Evolutionary conservation across 2,329 filamentous ascomycete species (phyloP), one percentile per base, ranked within the genome.

Genomic region (Verticillium isaacii): DNA sequence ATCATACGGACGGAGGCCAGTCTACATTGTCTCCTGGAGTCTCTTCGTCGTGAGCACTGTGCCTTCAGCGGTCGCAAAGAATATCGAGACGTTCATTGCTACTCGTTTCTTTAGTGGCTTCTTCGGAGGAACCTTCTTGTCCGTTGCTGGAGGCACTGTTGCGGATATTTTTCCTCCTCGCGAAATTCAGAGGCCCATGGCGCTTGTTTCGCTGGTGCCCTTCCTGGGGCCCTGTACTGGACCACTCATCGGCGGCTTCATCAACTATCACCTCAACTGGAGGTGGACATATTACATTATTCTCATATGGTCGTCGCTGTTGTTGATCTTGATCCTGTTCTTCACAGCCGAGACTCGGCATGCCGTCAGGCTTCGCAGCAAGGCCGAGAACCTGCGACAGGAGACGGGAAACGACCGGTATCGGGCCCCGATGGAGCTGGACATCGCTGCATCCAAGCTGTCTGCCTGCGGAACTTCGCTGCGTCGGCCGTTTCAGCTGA

Each of bases 211-310:
- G 3, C 77, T 86, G 8, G 80, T 80, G 2, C 88, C 88, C 0
- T 89, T 90, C 72, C 74, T 85, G 63, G 80, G 92, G 68, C 82
- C 87, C 0, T 80, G 80, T 5, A 67, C 85, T 2, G 86, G 86
- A 0, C 85, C 86, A 0, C 66, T 89, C 5, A 72, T 90, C n/a
- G 92, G 91, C 5, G 92, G 92, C 3, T 92, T 95, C 73, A 93
- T 96, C 72, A 93, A 94, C 72, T 85, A 89, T 67, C 85, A 89
- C 67, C 82, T 82, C 2, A 77, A 80, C 60, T 97, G 92, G 89
- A 80, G 90, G 60, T 95, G 90, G 91, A 90, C 89, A 0, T 93
- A 94, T 73, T 97, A 93, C 71, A 82, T 93, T 3, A 79, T 96
- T 63, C 76, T 96, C 56, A 95, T 96, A 57, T 96, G 92, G 92